Evolutionary conservation across 75 land plant species (phyloP), one percentile per base, ranked within the genome.

Genomic region (Ceratopteris richardii): DNA sequence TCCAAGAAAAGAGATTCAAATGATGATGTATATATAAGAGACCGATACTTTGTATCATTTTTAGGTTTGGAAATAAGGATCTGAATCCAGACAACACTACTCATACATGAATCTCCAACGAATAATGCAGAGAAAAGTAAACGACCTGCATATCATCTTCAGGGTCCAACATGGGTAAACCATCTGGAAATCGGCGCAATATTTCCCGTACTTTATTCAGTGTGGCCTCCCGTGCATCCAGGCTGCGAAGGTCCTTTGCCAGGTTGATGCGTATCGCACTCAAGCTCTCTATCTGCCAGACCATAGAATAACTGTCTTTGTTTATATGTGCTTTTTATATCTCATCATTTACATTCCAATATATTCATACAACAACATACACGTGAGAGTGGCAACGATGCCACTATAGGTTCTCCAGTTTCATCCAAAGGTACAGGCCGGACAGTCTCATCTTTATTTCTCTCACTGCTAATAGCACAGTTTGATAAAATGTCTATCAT

Each of bases 131-230:
- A n/a, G n/a, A n/a, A n/a, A 33, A 9, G 9, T 33, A 9, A 33
- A 9, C 37, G 9, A 90, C 99, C 79, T 86, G 71, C 89, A 95
- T 80, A 60, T 95, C 97, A 31, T 83, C 99, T 63, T 84, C 89
- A 48, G 92, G 92, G 64, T 90, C 97, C 30, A 95, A 66, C 10
- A 83, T 72, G 22, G 87, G 93, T 11, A 84, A 59, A 26, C 96
- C 96, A 25, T 83, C 80, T 27, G 85, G 51, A 64, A 82, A 86
- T 56, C 99, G 77, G 2, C 69, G 67, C 20, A 80, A 66, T 69
- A 90, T 74, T 73, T 90, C 97, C 21, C 70, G 54, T 29, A 84
- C 71, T 51, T 83, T 82, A 56, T 80, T 95, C 65, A 90, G 19
- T 0, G 79, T 77, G 27, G 81, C 77, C 63, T 90, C 89, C 33